Evolutionary conservation across 2,329 filamentous ascomycete genomes (phyloP), one percentile per base, ranked within the genome.

Genomic region (Periconia sp.): DNA sequence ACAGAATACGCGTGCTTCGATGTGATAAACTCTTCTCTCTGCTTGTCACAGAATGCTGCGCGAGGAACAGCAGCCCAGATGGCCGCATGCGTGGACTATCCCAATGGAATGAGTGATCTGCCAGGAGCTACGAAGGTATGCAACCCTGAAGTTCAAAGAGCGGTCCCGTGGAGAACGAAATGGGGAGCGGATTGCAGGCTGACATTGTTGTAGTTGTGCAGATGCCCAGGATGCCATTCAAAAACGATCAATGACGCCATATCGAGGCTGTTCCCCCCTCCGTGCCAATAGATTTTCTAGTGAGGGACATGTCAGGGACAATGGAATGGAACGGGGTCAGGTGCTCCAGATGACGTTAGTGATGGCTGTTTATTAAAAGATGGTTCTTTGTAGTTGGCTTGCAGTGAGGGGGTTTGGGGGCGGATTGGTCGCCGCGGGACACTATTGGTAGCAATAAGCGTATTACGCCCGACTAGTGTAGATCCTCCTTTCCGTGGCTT

Each of bases 1-100:
- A 48, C 46, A 4, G 49, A 52, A 35, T 47, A 47, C 17, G 49
- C 49, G n/a, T 52, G 49, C 24, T 46, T 44, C 43, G 49, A 52
- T 25, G 49, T 52, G 12, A 52, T 52, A 23, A 52, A 52, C 40
- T 52, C 49, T 2, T 46, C 42, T 11, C 43, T 52, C 13, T 52
- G 49, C 33, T 22, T 52, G 15, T 49, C 42, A 16, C 37, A 43
- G 13, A 43, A 40, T 23, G 46, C 49, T 9, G 19, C 38, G 25
- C 30, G 35, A 19, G 41, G 36, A 4, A 48, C 49, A 4, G 46
- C 46, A 10, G 49, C 37, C 15, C 21, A 43, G 24, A 34, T 52
- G 42, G 49, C 49, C 5, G 35, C 31, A 11, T 52, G 49, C 22
- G 49, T 52, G 12, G 36, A 43, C 13, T 52, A 52, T 34, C 33